phyloP scores from a whole-genome alignment of 73 alveolate species.

The Durusdinium trenchii region DNA sequence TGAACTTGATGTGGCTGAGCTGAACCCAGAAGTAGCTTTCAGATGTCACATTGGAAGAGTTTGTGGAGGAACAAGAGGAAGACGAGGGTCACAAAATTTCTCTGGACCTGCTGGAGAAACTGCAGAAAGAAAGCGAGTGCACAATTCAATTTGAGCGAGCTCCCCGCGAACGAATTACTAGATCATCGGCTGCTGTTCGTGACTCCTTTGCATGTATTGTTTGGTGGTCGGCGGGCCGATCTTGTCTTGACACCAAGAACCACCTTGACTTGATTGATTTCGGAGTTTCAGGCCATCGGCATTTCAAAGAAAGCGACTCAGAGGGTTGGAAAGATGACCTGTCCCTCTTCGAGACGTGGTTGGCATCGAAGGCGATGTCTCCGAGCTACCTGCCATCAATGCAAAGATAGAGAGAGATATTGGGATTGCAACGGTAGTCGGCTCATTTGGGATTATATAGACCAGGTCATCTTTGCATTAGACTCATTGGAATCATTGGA shows the following conservation, averaged over 20 bases:
- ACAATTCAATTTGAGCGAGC: background rate
- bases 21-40: too few species aligned
- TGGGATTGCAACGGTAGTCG: too few species aligned
- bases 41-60: too few species aligned
- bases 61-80: too few species aligned
- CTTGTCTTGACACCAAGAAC: too few species aligned
- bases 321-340: conserved; percentile 25
- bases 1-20: too few species aligned
- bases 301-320: conserved; percentile 22
- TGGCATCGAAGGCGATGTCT: conserved; percentile 58
- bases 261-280: too few species aligned
- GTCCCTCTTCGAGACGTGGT: conserved; percentile 58
- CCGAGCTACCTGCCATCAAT: conserved; percentile 10
- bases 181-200: conserved; percentile 59
- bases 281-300: conserved; percentile 49
- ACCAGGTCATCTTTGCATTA: too few species aligned
- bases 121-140: background rate
- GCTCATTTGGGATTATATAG: too few species aligned
- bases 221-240: too few species aligned
- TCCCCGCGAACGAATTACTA: conserved; percentile 32
- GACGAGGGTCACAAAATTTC: background rate
- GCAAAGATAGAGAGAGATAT: too few species aligned
- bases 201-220: conserved; percentile 25
- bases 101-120: background rate
- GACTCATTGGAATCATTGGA: too few species aligned